phyloP scores from a whole-genome alignment of 257 asterid genomes.

The Lantana camara region DNA sequence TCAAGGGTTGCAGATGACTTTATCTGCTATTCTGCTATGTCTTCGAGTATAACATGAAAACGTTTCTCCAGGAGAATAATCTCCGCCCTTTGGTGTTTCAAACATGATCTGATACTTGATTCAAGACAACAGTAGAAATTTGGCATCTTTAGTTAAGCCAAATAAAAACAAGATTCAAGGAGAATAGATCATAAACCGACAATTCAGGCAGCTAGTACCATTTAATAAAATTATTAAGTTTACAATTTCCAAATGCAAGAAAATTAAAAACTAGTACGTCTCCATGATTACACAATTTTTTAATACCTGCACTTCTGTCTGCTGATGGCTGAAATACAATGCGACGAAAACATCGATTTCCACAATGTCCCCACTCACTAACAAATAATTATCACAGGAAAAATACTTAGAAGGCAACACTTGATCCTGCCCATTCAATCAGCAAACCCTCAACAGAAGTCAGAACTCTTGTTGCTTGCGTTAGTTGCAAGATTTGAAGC shows the following conservation, averaged over 20 bases:
- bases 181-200: too few relatives aligned
- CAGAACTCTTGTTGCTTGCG: conserved; percentile 11
- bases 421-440: conserved; percentile 4
- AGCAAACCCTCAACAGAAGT: conserved; percentile 7
- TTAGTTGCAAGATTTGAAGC: conserved; percentile 14
- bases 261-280: neutral
- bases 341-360: neutral
- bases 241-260: neutral
- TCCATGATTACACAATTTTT: conserved; percentile 16
- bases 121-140: too few relatives aligned
- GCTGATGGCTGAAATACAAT: neutral
- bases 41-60: too few relatives aligned
- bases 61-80: too few relatives aligned
- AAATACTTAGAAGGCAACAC: conserved; percentile 13
- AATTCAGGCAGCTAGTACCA: too few relatives aligned
- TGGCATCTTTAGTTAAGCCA: too few relatives aligned
- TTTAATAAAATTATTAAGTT: neutral
- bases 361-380: too few relatives aligned
- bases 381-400: neutral
- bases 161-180: too few relatives aligned
- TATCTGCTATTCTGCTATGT: too few relatives aligned
- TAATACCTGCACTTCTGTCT: neutral
- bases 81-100: too few relatives aligned
- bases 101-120: too few relatives aligned
- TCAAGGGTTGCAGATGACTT: too few relatives aligned